These are phyloP conservation scores for Zychaea mexicana DNA, from an alignment of 371 early-diverging fungal genomes.

Conservation along the genomic window DNA sequence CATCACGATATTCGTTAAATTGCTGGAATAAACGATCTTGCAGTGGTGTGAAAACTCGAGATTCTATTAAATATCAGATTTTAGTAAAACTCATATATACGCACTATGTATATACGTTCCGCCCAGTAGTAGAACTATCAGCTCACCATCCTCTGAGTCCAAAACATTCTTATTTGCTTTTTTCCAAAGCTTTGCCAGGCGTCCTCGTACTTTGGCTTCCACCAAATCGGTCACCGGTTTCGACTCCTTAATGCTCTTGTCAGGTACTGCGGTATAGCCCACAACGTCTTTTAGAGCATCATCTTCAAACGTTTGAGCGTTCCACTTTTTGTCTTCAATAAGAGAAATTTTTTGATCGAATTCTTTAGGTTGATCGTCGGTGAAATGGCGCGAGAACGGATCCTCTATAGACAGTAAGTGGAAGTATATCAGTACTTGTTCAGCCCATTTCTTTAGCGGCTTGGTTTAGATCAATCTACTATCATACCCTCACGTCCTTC, in stretches of 20 bases:
- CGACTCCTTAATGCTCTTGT: constrained; percentile 26
- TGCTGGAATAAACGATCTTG: constrained; percentile 66
- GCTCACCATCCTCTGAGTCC: constrained; percentile 16
- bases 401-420: constrained; percentile 5
- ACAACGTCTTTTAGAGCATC: constrained; percentile 48
- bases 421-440: neutral
- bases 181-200: constrained; percentile 39
- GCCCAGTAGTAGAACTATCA: too few relatives aligned
- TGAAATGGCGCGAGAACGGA: constrained; percentile 37
- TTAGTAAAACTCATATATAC: too few relatives aligned
- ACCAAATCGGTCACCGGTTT: constrained; percentile 30
- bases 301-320: constrained; percentile 40
- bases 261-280: constrained; percentile 29
- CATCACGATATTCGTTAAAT: constrained; percentile 76
- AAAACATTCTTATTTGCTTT: constrained; percentile 28
- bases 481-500: constrained; percentile 21
- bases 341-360: constrained; percentile 48
- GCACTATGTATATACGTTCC: too few relatives aligned
- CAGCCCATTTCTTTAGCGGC: constrained; percentile 17
- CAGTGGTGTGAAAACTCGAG: constrained; percentile 48
- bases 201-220: constrained; percentile 29
- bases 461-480: neutral
- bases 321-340: constrained; percentile 55
- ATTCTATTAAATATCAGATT: constrained; percentile 11
- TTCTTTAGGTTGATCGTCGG: constrained; percentile 45